phyloP scores from a whole-genome alignment of 768 basidiomycete species.

The Coprinopsis cinerea region DNA sequence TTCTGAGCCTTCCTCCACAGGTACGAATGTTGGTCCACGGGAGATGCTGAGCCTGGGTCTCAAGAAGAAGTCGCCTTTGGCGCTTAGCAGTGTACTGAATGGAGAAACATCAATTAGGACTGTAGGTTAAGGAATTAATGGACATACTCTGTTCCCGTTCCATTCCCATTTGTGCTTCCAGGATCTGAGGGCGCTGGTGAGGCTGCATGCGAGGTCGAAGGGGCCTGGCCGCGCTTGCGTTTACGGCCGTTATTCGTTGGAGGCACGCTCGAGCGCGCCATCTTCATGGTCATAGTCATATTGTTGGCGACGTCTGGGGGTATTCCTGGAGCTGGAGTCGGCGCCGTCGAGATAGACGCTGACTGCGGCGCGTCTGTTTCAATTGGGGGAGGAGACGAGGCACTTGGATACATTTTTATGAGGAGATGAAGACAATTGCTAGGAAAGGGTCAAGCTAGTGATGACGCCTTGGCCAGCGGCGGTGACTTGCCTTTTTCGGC shows the following conservation, averaged over 20 bases:
- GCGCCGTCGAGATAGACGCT: constrained; percentile 8
- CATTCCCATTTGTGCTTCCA: constrained; percentile 26
- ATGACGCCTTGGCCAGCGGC: too few species aligned
- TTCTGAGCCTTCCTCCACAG: constrained; percentile 46
- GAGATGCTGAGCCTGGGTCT: constrained; percentile 70
- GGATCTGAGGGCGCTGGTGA: constrained; percentile 60
- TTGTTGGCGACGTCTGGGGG: not conserved
- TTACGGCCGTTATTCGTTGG: constrained; percentile 32
- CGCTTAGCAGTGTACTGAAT: constrained; percentile 44
- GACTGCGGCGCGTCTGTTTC: constrained; percentile 13
- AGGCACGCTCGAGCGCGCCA: not conserved
- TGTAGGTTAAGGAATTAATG: constrained; percentile 5
- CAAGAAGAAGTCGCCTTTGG: constrained; percentile 62
- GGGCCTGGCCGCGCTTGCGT: constrained; percentile 49
- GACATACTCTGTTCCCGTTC: constrained; percentile 18
- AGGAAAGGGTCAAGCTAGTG: too few species aligned
- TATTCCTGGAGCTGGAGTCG: constrained; percentile 6
- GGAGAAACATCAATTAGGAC: constrained; percentile 6
- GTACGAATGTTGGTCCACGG: constrained; percentile 65
- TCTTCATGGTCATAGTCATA: not conserved
- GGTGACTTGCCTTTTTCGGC: not conserved
- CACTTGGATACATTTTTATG: constrained; percentile 28
- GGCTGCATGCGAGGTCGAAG: constrained; percentile 24
- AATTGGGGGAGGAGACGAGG: constrained; percentile 27
- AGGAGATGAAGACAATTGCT: not conserved